Base-by-base conservation (phyloP, 148 eudicot genomes). In the Chenopodium quinoa region DNA sequence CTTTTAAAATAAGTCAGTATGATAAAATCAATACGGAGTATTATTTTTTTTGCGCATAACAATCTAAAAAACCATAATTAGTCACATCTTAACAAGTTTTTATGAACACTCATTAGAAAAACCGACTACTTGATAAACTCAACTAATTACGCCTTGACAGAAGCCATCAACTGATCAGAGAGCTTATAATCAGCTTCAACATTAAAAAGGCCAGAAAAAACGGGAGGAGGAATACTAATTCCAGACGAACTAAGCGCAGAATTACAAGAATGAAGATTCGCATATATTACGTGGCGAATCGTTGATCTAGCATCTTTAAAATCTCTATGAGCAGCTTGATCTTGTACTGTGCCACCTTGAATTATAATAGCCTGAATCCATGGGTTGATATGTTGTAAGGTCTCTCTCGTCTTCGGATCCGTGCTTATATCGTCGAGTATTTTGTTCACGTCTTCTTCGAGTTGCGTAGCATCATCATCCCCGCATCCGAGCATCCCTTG, bases 131-230 rank as follows among this genome's bases (percentile, higher is more conserved):
- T 40, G 44, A 40, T 40, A 6, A 40, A 40, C 44, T 40, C 7
- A 40, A 40, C 44, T 40, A 40, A 40, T 40, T 40, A 40, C 1
- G 7, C 44, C 44, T 40, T 40, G 8, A 40, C 8, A 40, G 44
- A 40, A 47, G 71, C 31, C 4, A 81, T 34, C 7, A 81, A 20
- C 25, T 81, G 79, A 75, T 50, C 47, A 34, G 29, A 32, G 0
- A 54, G 25, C 52, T 34, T 67, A 66, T 67, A 75, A 23, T 34
- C 34, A 22, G 32, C 12, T 37, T 81, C 73, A n/a, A 75, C 75
- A 5, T 17, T 22, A 1, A 32, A 12, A 71, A 66, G 2, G 4
- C 75, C 83, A 8, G 63, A 2, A 52, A 50, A 34, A 2, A 81
- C 67, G 13, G 25, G 52, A 50, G 75, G 40, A 27, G 83, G 79